These are phyloP conservation scores for Dendrothele bispora DNA, from an alignment of 768 basidiomycete species.

Conservation along the genomic window DNA sequence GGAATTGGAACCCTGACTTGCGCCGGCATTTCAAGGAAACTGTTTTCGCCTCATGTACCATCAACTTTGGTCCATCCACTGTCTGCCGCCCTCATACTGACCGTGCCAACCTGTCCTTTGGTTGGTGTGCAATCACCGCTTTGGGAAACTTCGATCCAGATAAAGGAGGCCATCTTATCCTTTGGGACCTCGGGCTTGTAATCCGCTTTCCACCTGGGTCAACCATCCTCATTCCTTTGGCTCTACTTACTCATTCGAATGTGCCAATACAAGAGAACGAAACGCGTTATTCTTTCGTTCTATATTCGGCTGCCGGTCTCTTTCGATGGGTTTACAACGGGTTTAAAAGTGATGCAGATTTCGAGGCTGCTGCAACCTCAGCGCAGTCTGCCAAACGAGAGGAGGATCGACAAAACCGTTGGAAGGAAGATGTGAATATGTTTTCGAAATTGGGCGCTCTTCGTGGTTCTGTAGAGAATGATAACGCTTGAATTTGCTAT, in stretches of 20 bases:
- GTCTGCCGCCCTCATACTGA: constrained; percentile 16
- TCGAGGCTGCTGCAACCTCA: no score
- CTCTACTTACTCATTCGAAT: constrained; percentile 12
- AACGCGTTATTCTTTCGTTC: constrained; percentile 7
- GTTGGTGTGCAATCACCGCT: constrained; percentile 21
- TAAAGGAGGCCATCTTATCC: no score
- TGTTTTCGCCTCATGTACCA: constrained; percentile 17
- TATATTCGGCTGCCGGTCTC: constrained; percentile 15
- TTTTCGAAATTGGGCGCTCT: no score
- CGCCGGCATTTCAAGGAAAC: constrained; percentile 11
- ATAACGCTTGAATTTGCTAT: no score
- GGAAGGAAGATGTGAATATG: no score
- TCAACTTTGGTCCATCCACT: constrained; percentile 19
- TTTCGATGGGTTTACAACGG: constrained; percentile 17
- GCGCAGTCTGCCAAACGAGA: no score
- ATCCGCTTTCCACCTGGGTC: constrained; percentile 17
- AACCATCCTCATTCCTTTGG: constrained; percentile 16
- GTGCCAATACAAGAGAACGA: constrained; percentile 6
- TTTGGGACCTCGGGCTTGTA: constrained; percentile 13
- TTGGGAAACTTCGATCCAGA: constrained; percentile 15
- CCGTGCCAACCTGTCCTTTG: constrained; percentile 15
- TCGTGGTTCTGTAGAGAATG: no score
- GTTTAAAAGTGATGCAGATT: background rate
- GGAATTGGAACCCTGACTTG: background rate
- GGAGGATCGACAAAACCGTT: no score